Evolutionary conservation across 768 basidiomycete species (phyloP).

Genomic region (Termitomyces sp.): DNA sequence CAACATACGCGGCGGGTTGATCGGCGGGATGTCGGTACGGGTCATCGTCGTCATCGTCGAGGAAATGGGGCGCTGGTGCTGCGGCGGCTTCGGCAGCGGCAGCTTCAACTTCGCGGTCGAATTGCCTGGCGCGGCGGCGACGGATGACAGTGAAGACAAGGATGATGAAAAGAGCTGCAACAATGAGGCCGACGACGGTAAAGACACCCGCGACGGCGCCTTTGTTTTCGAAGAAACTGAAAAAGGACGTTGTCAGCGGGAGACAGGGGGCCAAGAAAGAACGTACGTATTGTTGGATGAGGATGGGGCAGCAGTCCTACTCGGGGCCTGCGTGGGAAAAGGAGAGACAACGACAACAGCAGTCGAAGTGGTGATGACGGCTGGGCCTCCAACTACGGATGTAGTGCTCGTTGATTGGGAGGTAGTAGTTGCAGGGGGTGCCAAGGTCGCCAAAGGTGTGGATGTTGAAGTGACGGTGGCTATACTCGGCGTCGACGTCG

Average conservation of each 20-base stretch:
- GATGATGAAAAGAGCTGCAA: conserved; percentile 41
- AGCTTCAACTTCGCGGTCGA: conserved; percentile 70
- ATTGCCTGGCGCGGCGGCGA: conserved; percentile 55
- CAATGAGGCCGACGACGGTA: conserved; percentile 63
- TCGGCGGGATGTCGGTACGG: not conserved
- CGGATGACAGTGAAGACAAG: conserved; percentile 48
- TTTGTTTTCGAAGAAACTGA: conserved; percentile 49
- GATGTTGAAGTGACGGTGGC: not conserved
- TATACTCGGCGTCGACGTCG: not conserved
- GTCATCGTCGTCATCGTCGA: conserved; percentile 49
- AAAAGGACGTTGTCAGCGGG: not conserved
- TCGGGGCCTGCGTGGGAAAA: not conserved
- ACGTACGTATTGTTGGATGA: conserved; percentile 7
- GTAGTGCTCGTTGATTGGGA: not conserved
- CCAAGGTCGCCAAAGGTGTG: not conserved
- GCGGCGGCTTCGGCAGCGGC: conserved; percentile 63
- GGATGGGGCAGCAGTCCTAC: not conserved
- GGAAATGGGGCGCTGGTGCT: conserved; percentile 46
- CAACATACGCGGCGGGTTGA: not conserved
- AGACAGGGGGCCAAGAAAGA: not conserved
- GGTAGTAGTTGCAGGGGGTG: not conserved
- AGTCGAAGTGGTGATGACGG: not conserved
- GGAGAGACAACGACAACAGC: not conserved
- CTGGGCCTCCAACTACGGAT: not conserved
- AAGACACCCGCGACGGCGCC: conserved; percentile 72